A percentile compares a stretch with the other conserved stretches of the same genome.
phyloP scores from a whole-genome alignment of 805 yeast genomes.

The Clavispora vitiphila region DNA sequence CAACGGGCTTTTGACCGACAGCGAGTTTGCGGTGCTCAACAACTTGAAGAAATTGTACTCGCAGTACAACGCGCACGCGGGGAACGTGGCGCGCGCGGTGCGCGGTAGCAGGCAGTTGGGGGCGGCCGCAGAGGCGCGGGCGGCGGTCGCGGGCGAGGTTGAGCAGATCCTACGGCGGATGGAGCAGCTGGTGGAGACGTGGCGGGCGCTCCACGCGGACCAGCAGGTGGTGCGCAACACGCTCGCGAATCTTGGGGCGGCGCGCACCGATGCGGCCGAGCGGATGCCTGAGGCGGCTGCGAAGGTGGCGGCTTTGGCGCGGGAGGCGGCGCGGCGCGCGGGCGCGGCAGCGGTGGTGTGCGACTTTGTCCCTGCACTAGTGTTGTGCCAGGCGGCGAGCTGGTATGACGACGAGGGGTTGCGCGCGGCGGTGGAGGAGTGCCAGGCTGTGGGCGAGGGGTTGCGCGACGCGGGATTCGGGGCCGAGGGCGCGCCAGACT shows the following conservation, averaged over 20 bases:
- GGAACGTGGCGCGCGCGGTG: slow-evolving; percentile 7
- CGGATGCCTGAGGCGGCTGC: slow-evolving; percentile 3
- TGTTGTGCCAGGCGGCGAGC: slow-evolving; percentile 29
- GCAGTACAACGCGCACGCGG: slow-evolving; percentile 14
- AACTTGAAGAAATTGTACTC: slow-evolving; percentile 20
- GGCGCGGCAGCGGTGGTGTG: slow-evolving; percentile 13
- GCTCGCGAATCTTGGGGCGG: slow-evolving; percentile 25
- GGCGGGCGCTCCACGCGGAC: slow-evolving; percentile 1
- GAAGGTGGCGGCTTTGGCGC: slow-evolving; percentile 6
- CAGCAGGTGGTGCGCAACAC: slow-evolving; percentile 14
- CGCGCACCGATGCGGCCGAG: slow-evolving; percentile 20
- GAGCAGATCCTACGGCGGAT: not conserved
- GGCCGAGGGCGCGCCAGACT: too few species aligned
- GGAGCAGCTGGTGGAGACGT: not conserved
- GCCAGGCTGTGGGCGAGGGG: slow-evolving; percentile 20
- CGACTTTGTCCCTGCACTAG: slow-evolving; percentile 29
- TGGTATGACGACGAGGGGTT: slow-evolving; percentile 32
- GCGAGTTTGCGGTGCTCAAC: slow-evolving; percentile 22
- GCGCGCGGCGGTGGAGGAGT: slow-evolving; percentile 22
- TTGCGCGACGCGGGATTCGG: slow-evolving; percentile 12
- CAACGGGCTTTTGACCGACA: slow-evolving; percentile 20
- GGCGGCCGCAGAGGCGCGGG: not conserved
- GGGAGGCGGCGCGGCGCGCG: slow-evolving; percentile 5
- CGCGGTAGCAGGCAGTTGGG: not conserved
- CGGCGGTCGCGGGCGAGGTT: slow-evolving; percentile 5